Conservation (phyloP, 805 yeast species). For the Cyberlindnera samutprakarnensis region DNA sequence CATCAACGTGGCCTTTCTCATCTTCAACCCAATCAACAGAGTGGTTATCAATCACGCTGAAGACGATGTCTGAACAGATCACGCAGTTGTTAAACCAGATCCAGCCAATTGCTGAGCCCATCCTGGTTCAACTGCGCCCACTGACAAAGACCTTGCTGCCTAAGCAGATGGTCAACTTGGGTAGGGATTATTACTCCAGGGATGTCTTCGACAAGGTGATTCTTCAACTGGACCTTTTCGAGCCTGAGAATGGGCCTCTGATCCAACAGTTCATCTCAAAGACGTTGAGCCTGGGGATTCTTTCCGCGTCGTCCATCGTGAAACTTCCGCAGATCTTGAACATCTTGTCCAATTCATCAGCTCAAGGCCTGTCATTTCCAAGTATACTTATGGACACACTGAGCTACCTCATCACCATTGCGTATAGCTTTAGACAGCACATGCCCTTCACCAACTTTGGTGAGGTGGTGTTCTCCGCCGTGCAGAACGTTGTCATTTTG, state of each 20-base stretch:
- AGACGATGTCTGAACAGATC: constrained; percentile 3
- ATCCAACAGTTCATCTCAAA: constrained; percentile 25
- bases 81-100: constrained; percentile 4
- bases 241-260: constrained; percentile 17
- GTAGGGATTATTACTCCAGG: constrained; percentile 20
- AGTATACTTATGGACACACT: constrained; percentile 28
- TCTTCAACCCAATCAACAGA: too few species aligned
- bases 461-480: constrained; percentile 27
- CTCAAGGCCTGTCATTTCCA: constrained; percentile 28
- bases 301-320: constrained; percentile 28
- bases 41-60: too few species aligned
- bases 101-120: constrained; percentile 14
- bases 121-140: constrained; percentile 15
- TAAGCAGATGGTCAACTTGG: constrained; percentile 14
- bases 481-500: constrained; percentile 29
- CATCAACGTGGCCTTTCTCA: too few species aligned
- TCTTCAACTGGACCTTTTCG: constrained; percentile 20
- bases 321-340: constrained; percentile 35
- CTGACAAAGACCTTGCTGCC: constrained; percentile 14
- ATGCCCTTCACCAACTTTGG: constrained; percentile 33
- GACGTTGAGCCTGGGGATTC: constrained; percentile 29
- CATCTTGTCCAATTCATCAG: constrained; percentile 25
- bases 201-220: constrained; percentile 23
- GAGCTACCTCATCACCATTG: constrained; percentile 25
- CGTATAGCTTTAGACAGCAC: constrained; percentile 28